Conservation (phyloP, 2,329 filamentous ascomycete species). For the Colletotrichum tropicicola region DNA sequence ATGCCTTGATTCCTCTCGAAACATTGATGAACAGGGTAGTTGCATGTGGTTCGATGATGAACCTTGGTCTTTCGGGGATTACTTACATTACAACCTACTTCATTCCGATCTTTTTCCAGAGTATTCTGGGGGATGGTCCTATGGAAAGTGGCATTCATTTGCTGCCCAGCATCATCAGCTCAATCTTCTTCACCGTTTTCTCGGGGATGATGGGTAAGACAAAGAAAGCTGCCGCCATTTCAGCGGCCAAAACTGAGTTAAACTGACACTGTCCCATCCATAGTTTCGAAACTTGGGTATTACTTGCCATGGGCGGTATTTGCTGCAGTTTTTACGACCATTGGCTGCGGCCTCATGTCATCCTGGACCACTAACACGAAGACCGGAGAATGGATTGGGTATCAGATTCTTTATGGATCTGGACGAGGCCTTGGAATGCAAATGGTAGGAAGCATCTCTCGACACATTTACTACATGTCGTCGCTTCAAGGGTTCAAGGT, state of each 20-base stretch:
- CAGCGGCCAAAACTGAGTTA: background rate
- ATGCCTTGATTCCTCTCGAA: constrained; percentile 57
- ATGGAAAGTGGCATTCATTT: constrained; percentile 48
- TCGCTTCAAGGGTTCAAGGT: too few relatives aligned
- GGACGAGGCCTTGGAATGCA: constrained; percentile 54
- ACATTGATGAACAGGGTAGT: constrained; percentile 38
- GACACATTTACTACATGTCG: too few relatives aligned
- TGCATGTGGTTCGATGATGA: constrained; percentile 47
- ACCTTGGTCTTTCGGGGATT: constrained; percentile 53
- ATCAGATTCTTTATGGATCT: constrained; percentile 56
- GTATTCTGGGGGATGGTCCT: constrained; percentile 49
- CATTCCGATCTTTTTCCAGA: constrained; percentile 61
- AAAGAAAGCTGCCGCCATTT: too few relatives aligned
- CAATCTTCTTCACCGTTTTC: constrained; percentile 45
- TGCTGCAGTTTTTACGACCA: constrained; percentile 44
- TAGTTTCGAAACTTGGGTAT: constrained; percentile 30
- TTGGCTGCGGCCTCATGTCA: constrained; percentile 47
- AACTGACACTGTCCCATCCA: background rate
- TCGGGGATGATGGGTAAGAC: constrained; percentile 42
- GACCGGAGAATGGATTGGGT: constrained; percentile 53
- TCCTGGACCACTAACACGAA: constrained; percentile 43
- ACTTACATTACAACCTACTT: constrained; percentile 57
- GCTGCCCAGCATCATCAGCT: constrained; percentile 48
- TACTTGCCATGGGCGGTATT: constrained; percentile 37
- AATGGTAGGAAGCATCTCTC: constrained; percentile 35